A percentile compares a stretch with the other conserved stretches of the same genome.
Conservation (phyloP, 2,329 filamentous ascomycete genomes). For the Dactylonectria macrodidyma region DNA sequence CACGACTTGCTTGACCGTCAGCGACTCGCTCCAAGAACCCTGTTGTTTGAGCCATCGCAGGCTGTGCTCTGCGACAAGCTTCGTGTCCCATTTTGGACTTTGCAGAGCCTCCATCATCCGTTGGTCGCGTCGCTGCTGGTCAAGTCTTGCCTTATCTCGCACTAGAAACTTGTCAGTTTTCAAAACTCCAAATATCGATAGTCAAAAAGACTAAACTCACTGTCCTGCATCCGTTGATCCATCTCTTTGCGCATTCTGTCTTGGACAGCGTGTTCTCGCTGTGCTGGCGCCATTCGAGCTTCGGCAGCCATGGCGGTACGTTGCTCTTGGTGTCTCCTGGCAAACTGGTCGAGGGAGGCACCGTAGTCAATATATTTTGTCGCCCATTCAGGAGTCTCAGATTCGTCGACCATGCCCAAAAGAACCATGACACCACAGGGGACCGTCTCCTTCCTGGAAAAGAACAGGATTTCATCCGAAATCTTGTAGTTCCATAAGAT, state of each 20-base stretch:
- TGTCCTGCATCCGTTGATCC: slow-evolving; percentile 62
- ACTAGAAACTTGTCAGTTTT: slow-evolving; percentile 48
- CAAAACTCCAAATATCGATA: slow-evolving; percentile 5
- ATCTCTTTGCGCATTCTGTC: slow-evolving; percentile 60
- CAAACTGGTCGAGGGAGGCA: slow-evolving; percentile 50
- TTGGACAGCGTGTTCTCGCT: slow-evolving; percentile 58
- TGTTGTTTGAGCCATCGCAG: slow-evolving; percentile 61
- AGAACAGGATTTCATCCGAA: slow-evolving; percentile 65
- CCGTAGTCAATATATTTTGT: slow-evolving; percentile 57
- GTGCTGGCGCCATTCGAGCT: slow-evolving; percentile 57
- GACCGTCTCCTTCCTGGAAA: slow-evolving; percentile 67
- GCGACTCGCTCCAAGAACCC: slow-evolving; percentile 42
- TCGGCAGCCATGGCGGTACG: slow-evolving; percentile 61
- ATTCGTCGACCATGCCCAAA: slow-evolving; percentile 64
- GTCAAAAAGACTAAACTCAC: slow-evolving; percentile 50
- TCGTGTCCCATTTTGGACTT: slow-evolving; percentile 67
- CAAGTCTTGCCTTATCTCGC: slow-evolving; percentile 57
- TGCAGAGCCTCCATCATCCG: slow-evolving; percentile 66
- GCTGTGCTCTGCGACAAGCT: slow-evolving; percentile 60
- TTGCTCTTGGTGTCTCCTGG: slow-evolving; percentile 57
- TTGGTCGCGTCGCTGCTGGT: slow-evolving; percentile 61
- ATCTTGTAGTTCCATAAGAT: slow-evolving; percentile 74
- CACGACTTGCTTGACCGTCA: slow-evolving; percentile 57
- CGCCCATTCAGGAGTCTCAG: slow-evolving; percentile 69
- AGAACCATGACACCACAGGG: slow-evolving; percentile 74